These are phyloP conservation scores for Calocera cornea DNA, from an alignment of 768 basidiomycete species.

Conservation along the genomic window DNA sequence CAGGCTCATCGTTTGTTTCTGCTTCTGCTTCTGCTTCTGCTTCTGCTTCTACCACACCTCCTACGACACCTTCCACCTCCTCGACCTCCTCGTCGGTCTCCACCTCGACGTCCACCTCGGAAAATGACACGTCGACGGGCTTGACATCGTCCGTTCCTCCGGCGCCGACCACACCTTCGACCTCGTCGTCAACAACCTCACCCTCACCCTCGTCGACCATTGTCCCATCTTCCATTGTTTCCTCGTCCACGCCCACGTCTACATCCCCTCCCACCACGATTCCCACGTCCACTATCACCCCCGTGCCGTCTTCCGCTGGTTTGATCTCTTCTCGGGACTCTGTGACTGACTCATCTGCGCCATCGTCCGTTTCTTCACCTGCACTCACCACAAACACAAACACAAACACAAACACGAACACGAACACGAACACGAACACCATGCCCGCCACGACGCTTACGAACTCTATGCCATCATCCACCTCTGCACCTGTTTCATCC, in stretches of 20 bases:
- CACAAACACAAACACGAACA: neutral
- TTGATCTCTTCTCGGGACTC: neutral
- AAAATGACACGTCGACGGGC: neutral
- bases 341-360: neutral
- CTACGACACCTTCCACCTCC: no score
- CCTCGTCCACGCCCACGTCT: neutral
- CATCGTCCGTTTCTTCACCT: no score
- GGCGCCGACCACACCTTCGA: neutral
- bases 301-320: neutral
- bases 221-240: neutral
- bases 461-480: neutral
- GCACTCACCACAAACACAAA: neutral
- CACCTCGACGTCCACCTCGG: no score
- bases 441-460: neutral
- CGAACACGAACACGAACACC: neutral
- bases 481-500: slow-evolving; percentile 14
- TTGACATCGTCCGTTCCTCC: neutral
- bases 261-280: neutral
- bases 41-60: no score
- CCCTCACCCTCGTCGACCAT: neutral
- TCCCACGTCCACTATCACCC: neutral
- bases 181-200: neutral
- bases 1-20: no score
- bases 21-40: no score
- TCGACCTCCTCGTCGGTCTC: no score